Evolutionary conservation across 2,329 filamentous ascomycete genomes (phyloP).

Genomic region (Fusarium zealandicum): DNA sequence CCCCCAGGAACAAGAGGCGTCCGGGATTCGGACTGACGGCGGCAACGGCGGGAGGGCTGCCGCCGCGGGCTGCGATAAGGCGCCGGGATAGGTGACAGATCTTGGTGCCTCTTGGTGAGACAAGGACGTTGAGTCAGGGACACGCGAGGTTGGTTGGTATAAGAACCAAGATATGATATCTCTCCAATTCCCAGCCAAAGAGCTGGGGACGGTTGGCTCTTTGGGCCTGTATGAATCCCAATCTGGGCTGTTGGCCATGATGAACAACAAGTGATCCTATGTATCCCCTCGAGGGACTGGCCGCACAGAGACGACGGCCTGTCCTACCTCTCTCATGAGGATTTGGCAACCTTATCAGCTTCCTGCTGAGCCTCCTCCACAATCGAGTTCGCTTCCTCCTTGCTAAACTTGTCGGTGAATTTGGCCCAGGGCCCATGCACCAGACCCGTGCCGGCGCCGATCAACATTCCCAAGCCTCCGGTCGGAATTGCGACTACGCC

Average conservation of each 20-base stretch:
- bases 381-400: constrained; percentile 29
- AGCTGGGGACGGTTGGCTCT: too few species aligned
- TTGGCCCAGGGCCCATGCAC: constrained; percentile 34
- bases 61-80: constrained; percentile 2
- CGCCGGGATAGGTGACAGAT: too few species aligned
- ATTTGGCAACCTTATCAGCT: constrained; percentile 26
- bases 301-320: too few species aligned
- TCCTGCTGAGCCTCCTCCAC: constrained; percentile 30
- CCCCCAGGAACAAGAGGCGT: constrained; percentile 23
- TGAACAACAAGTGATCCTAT: too few species aligned
- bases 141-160: background rate
- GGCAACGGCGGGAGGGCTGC: background rate
- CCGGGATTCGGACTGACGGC: constrained; percentile 22
- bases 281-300: too few species aligned
- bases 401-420: constrained; percentile 31
- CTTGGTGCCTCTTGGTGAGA: too few species aligned
- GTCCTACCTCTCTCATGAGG: background rate
- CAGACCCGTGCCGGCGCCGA: constrained; percentile 31
- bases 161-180: background rate
- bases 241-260: too few species aligned
- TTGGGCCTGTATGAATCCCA: too few species aligned
- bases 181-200: background rate
- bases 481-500: constrained; percentile 34
- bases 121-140: background rate
- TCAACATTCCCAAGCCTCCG: constrained; percentile 26